Evolutionary conservation across 1,284 basidiomycete genomes (phyloP).

Genomic region (Bondarzewia mesenterica): DNA sequence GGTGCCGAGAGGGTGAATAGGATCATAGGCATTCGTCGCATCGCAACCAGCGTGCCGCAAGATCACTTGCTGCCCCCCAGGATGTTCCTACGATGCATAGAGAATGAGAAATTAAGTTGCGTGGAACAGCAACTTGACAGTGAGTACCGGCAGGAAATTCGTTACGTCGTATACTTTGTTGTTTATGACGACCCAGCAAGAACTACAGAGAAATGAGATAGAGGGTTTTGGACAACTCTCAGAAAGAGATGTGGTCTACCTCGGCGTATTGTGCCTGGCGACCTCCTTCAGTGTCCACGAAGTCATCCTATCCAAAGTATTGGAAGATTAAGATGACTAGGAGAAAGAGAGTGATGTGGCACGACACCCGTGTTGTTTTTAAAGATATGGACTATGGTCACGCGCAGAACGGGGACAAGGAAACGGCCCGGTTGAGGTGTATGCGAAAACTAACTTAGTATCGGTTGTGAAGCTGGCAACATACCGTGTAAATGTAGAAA

Average conservation of each 20-base stretch:
- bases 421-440: too few relatives aligned
- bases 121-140: slow-evolving; percentile 2
- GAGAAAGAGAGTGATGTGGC: background rate
- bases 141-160: slow-evolving; percentile 64
- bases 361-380: background rate
- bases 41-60: slow-evolving; percentile 75
- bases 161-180: slow-evolving; percentile 80
- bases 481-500: too few relatives aligned
- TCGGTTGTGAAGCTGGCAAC: background rate
- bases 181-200: slow-evolving; percentile 87
- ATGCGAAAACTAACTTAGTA: too few relatives aligned
- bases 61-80: slow-evolving; percentile 74
- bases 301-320: slow-evolving; percentile 22
- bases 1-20: slow-evolving; percentile 68
- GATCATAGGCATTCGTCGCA: slow-evolving; percentile 65
- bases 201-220: slow-evolving; percentile 28
- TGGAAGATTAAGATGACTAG: too few relatives aligned
- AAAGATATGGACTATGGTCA: background rate
- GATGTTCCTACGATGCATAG: slow-evolving; percentile 53
- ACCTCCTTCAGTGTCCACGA: slow-evolving; percentile 33
- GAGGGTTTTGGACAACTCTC: background rate
- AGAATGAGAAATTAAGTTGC: background rate
- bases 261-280: slow-evolving; percentile 42
- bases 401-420: too few relatives aligned
- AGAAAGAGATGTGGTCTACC: slow-evolving; percentile 28